Evolutionary conservation across 2,329 filamentous ascomycete genomes (phyloP).

Genomic region (Pezicula radicicola): DNA sequence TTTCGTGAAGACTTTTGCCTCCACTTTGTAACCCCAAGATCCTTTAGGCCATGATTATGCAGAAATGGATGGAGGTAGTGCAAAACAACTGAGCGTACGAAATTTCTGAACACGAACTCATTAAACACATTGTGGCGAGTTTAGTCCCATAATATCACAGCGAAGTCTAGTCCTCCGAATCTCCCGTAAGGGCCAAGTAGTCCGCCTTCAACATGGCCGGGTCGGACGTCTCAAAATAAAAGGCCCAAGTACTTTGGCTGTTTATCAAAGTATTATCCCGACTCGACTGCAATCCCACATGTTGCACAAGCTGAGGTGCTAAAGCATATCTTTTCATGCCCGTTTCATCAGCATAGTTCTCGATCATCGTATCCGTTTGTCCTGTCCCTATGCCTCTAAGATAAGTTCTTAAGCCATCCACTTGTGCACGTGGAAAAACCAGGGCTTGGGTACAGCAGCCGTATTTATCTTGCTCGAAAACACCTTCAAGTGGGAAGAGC

Average conservation of each 20-base stretch:
- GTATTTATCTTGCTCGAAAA: constrained; percentile 10
- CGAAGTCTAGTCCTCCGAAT: background rate
- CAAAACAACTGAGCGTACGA: too few species aligned
- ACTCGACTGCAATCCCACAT: constrained; percentile 27
- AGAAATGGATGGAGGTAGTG: too few species aligned
- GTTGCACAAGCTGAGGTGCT: constrained; percentile 35
- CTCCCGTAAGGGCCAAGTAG: background rate
- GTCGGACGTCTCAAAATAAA: constrained; percentile 15
- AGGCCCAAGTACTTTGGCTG: constrained; percentile 14
- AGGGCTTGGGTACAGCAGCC: constrained; percentile 18
- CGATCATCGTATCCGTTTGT: constrained; percentile 32
- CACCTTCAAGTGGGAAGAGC: constrained; percentile 8
- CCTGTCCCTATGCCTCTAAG: constrained; percentile 12
- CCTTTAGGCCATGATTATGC: too few species aligned
- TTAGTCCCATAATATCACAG: background rate
- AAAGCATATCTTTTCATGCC: constrained; percentile 33
- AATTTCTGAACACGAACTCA: too few species aligned
- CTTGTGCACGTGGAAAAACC: constrained; percentile 10
- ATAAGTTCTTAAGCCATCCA: constrained; percentile 7
- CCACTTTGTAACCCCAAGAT: too few species aligned
- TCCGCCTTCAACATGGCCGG: constrained; percentile 4
- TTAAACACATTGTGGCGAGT: too few species aligned
- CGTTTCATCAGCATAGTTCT: constrained; percentile 29
- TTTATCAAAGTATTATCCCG: constrained; percentile 11
- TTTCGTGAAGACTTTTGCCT: too few species aligned